phyloP scores from a whole-genome alignment of 2,329 filamentous ascomycete species.

The Lasiodiplodia sp. region DNA sequence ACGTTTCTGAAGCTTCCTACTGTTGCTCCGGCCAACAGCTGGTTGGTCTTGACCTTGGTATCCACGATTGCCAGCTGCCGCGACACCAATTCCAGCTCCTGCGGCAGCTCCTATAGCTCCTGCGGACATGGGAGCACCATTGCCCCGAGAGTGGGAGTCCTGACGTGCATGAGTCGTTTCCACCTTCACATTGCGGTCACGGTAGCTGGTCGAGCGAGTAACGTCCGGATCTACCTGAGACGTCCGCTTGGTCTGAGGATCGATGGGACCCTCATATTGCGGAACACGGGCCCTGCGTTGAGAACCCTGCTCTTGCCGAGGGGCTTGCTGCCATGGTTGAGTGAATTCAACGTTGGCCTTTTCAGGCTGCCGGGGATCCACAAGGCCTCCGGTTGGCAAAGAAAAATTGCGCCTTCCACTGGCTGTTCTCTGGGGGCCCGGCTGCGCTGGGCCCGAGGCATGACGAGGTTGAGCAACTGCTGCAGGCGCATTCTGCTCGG shows the following conservation, averaged over 20 bases:
- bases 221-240: slow-evolving; percentile 13
- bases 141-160: slow-evolving; percentile 4
- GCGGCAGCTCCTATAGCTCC: neutral
- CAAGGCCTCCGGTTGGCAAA: slow-evolving; percentile 13
- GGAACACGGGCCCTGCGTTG: slow-evolving; percentile 19
- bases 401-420: slow-evolving; percentile 20
- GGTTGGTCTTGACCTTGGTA: slow-evolving; percentile 35
- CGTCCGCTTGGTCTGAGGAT: slow-evolving; percentile 5
- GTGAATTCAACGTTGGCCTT: slow-evolving; percentile 23
- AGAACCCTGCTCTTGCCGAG: slow-evolving; percentile 10
- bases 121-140: slow-evolving; percentile 6
- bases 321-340: slow-evolving; percentile 5
- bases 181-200: slow-evolving; percentile 39
- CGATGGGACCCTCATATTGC: slow-evolving; percentile 29
- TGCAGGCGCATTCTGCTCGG: slow-evolving; percentile 5
- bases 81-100: slow-evolving; percentile 38
- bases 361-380: slow-evolving; percentile 23
- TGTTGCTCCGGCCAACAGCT: slow-evolving; percentile 46
- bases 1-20: slow-evolving; percentile 41
- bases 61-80: slow-evolving; percentile 39
- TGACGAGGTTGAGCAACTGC: slow-evolving; percentile 6
- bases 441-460: slow-evolving; percentile 13
- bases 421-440: slow-evolving; percentile 5
- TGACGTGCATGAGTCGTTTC: slow-evolving; percentile 30
- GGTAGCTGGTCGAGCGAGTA: slow-evolving; percentile 38